A percentile compares a stretch with the other conserved stretches of the same genome.
Evolutionary conservation across 768 basidiomycete species (phyloP).

Genomic region (Dacryopinax spathularia): DNA sequence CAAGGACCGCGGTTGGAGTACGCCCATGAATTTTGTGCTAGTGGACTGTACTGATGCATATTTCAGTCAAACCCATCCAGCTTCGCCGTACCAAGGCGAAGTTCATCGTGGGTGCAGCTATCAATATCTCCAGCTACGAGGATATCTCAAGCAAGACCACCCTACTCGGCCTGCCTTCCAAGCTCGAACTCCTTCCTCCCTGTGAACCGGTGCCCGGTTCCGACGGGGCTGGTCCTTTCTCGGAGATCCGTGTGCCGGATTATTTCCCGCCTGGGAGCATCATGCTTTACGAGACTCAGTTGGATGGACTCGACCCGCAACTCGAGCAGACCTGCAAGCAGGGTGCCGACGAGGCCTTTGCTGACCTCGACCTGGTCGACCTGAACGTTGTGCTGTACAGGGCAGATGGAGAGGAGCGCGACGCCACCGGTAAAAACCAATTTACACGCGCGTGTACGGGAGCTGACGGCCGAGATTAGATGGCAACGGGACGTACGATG

Average conservation of each 20-base stretch:
- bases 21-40: constrained; percentile 19
- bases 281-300: constrained; percentile 79
- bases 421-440: constrained; percentile 43
- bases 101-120: constrained; percentile 65
- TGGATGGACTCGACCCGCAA: constrained; percentile 52
- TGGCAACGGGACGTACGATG: constrained; percentile 50
- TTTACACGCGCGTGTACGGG: neutral
- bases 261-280: constrained; percentile 91
- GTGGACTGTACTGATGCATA: neutral
- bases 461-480: constrained; percentile 44
- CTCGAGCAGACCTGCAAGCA: constrained; percentile 62
- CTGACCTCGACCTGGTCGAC: constrained; percentile 63
- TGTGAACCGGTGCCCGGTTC: constrained; percentile 45
- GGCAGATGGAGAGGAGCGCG: constrained; percentile 79
- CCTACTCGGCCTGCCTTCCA: constrained; percentile 59
- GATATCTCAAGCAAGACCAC: constrained; percentile 34
- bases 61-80: constrained; percentile 65
- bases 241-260: constrained; percentile 72
- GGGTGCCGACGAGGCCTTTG: constrained; percentile 60
- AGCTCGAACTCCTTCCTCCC: constrained; percentile 46
- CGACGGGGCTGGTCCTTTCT: constrained; percentile 54
- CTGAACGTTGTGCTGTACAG: constrained; percentile 80
- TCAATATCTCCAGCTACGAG: constrained; percentile 54
- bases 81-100: constrained; percentile 64
- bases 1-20: constrained; percentile 69